Percentiles rank a stretch among this genome's conserved stretches.
Evolutionary conservation across 2,329 filamentous ascomycete species (phyloP).

Genomic region (Epichloe festucae): DNA sequence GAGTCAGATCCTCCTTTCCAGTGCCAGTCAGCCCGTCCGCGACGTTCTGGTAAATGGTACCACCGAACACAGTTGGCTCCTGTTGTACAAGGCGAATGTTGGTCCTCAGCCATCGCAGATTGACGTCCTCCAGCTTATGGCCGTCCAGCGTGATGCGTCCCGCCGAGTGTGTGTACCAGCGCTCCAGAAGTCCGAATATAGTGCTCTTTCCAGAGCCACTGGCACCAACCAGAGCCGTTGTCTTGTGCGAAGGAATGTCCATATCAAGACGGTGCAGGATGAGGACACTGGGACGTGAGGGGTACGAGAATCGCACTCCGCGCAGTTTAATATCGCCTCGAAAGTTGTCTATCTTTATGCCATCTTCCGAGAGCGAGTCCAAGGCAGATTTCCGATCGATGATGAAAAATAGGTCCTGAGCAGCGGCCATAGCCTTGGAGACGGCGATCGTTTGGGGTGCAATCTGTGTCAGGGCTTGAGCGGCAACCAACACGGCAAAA

Average conservation of each 20-base stretch:
- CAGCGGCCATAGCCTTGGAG: conserved; percentile 32
- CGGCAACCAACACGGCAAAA: conserved; percentile 33
- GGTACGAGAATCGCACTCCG: conserved; percentile 41
- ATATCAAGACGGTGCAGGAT: conserved; percentile 31
- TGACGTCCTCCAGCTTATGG: conserved; percentile 27
- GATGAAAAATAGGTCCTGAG: conserved; percentile 31
- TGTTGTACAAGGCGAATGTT: conserved; percentile 40
- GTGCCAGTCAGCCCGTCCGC: conserved; percentile 27
- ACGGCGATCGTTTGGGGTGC: conserved; percentile 33
- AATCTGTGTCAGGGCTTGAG: conserved; percentile 31
- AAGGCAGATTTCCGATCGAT: conserved; percentile 32
- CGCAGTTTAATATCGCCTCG: conserved; percentile 33
- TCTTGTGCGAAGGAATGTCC: conserved; percentile 30
- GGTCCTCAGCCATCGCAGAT: conserved; percentile 39
- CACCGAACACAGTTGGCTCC: conserved; percentile 41
- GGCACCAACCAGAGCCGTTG: conserved; percentile 42
- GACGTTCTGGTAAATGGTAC: conserved; percentile 40
- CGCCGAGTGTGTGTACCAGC: conserved; percentile 42
- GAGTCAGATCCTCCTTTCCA: conserved; percentile 12
- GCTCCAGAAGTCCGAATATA: conserved; percentile 40
- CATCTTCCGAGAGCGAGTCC: conserved; percentile 28
- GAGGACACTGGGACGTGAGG: conserved; percentile 37
- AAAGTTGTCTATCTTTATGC: conserved; percentile 17
- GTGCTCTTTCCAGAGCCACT: conserved; percentile 48
- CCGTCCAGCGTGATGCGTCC: conserved; percentile 33